A percentile compares a stretch with the other conserved stretches of the same genome.
Evolutionary conservation across 805 yeast genomes (phyloP).

Genomic region (Candida montana): DNA sequence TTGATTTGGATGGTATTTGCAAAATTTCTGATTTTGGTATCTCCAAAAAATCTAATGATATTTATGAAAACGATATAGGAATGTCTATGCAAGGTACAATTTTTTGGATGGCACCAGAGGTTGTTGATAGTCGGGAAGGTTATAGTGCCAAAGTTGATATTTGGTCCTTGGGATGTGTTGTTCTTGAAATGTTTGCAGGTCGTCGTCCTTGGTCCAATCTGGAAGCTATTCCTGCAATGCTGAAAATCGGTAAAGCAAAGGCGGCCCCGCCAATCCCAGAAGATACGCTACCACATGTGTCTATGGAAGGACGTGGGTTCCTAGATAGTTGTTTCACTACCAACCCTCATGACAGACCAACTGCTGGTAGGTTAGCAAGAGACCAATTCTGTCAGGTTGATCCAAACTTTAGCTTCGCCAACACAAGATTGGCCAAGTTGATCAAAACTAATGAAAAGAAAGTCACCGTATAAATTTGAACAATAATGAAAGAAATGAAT

Average conservation of each 20-base stretch:
- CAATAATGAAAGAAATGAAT: too few species aligned
- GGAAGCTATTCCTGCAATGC: constrained; percentile 92
- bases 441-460: constrained; percentile 40
- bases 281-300: constrained; percentile 65
- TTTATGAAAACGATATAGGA: constrained; percentile 85
- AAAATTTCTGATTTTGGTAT: constrained; percentile 97
- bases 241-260: constrained; percentile 78
- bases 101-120: constrained; percentile 99
- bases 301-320: constrained; percentile 62
- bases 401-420: constrained; percentile 41
- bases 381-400: constrained; percentile 47
- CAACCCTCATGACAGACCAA: constrained; percentile 84
- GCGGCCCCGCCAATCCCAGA: constrained; percentile 95
- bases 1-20: constrained; percentile 89
- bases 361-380: constrained; percentile 59
- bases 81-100: constrained; percentile 99
- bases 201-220: constrained; percentile 95
- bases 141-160: constrained; percentile 97
- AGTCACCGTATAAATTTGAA: constrained; percentile 6
- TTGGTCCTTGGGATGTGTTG: constrained; percentile 98
- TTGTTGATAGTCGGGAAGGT: constrained; percentile 87
- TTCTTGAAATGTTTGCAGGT: constrained; percentile 96
- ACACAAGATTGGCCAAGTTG: constrained; percentile 50
- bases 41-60: constrained; percentile 77
- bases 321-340: constrained; percentile 68